Percentiles rank a stretch among this genome's conserved stretches.
phyloP scores from a whole-genome alignment of 805 yeast genomes.

The Yamadazyma phyllophila region DNA sequence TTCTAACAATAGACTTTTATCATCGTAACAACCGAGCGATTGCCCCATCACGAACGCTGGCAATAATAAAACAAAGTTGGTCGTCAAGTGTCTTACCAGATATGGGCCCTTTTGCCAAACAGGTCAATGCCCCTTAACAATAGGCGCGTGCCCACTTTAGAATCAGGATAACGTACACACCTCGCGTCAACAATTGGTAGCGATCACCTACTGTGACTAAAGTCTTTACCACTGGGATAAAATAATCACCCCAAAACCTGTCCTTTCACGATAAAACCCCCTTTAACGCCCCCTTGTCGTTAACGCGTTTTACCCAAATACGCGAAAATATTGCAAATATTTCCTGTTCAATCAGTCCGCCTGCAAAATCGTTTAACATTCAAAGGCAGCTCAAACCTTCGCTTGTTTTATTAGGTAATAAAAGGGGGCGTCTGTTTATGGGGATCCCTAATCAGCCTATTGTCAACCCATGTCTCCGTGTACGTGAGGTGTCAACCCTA shows the following conservation, averaged over 20 bases:
- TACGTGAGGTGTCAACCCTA: background rate
- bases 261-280: background rate
- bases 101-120: background rate
- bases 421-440: background rate
- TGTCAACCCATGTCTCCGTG: background rate
- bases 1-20: background rate
- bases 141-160: background rate
- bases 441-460: background rate
- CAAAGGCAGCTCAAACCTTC: background rate
- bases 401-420: background rate
- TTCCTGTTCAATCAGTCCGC: background rate
- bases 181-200: background rate
- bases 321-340: background rate
- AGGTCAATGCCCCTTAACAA: constrained; percentile 1
- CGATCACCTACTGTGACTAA: background rate
- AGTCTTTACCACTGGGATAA: background rate
- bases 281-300: background rate
- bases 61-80: background rate
- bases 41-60: background rate
- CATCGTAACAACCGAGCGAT: too few relatives aligned
- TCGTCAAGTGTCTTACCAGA: constrained; percentile 1
- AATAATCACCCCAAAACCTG: too few relatives aligned
- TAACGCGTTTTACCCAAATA: background rate
- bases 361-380: background rate
- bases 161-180: background rate